Evolutionary conservation across 2,329 filamentous ascomycete genomes (phyloP).

Genomic region (Cephalotrichum gorgonifer): DNA sequence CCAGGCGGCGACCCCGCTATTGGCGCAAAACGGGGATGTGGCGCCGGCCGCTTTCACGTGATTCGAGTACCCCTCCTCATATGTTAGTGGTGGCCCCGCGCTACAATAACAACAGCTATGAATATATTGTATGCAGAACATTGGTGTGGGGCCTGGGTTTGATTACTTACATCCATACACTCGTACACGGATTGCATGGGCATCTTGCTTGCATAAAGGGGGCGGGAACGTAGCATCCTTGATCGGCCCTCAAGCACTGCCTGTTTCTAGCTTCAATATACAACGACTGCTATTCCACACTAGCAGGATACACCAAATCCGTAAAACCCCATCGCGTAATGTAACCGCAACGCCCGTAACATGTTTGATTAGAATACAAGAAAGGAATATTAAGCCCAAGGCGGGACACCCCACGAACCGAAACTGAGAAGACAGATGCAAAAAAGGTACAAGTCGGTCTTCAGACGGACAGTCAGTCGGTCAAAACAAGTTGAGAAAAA

Average conservation of each 20-base stretch:
- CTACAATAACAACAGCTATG: too few species aligned
- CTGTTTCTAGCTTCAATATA: too few species aligned
- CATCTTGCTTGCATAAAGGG: neutral
- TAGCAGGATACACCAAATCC: too few species aligned
- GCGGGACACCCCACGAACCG: neutral
- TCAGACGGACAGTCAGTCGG: too few species aligned
- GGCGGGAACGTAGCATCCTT: neutral
- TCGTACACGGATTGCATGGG: neutral
- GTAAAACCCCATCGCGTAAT: too few species aligned
- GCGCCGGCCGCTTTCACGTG: neutral
- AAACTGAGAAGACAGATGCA: too few species aligned
- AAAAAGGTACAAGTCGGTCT: too few species aligned
- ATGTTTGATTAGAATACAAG: neutral
- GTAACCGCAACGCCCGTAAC: neutral
- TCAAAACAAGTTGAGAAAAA: neutral
- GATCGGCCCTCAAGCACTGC: neutral
- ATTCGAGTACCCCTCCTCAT: neutral
- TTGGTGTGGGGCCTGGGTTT: too few species aligned
- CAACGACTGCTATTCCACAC: too few species aligned
- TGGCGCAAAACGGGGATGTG: neutral
- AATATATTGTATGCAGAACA: too few species aligned
- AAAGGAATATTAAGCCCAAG: neutral
- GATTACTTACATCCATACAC: neutral
- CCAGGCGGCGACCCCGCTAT: neutral
- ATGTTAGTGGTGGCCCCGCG: neutral